phyloP scores from a whole-genome alignment of 345 rosid genomes.

The Salix exigua region DNA sequence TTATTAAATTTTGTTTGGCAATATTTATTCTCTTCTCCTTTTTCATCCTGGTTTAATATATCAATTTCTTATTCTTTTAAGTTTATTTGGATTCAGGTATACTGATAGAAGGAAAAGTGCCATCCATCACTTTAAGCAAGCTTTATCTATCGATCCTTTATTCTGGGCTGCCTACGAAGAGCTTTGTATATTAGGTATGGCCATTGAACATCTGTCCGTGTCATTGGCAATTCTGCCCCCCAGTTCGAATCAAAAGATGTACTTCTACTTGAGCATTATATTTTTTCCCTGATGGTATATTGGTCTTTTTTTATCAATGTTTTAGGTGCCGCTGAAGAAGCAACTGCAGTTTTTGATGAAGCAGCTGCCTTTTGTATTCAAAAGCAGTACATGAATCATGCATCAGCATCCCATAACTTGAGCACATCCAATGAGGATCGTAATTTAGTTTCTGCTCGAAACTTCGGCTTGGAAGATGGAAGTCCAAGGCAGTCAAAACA shows the following conservation, averaged over 20 bases:
- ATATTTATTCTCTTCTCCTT: background rate
- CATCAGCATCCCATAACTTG: slow-evolving; percentile 39
- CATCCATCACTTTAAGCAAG: slow-evolving; percentile 70
- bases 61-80: slow-evolving; percentile 12
- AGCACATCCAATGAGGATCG: slow-evolving; percentile 55
- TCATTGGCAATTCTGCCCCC: slow-evolving; percentile 1
- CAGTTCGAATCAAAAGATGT: background rate
- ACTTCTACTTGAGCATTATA: background rate
- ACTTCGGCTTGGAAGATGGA: slow-evolving; percentile 48
- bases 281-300: background rate
- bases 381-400: slow-evolving; percentile 63
- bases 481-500: slow-evolving; percentile 70
- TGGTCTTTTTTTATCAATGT: background rate
- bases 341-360: slow-evolving; percentile 79
- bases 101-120: slow-evolving; percentile 89
- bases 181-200: slow-evolving; percentile 79
- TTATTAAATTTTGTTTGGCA: background rate
- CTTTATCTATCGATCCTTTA: slow-evolving; percentile 84
- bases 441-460: slow-evolving; percentile 41
- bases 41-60: slow-evolving; percentile 3
- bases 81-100: slow-evolving; percentile 50
- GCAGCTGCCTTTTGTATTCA: slow-evolving; percentile 78
- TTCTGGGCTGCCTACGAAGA: slow-evolving; percentile 96
- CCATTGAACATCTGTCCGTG: slow-evolving; percentile 3
- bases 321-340: slow-evolving; percentile 91